Conservation (phyloP, 331 rosid genomes). For the Quercus phellos region DNA sequence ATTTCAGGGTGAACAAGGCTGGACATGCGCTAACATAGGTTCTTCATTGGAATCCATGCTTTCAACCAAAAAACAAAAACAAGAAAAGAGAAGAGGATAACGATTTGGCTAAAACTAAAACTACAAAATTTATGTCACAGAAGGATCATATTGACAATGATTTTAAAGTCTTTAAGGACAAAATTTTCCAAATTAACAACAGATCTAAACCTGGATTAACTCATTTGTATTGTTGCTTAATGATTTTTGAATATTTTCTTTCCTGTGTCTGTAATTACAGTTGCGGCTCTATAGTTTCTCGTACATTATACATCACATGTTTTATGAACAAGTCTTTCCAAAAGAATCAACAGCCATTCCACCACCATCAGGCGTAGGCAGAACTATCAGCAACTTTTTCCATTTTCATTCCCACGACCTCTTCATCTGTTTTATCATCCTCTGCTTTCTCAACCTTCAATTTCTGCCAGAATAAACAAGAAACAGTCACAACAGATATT, state of each 20-base stretch:
- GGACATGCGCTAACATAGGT: no score
- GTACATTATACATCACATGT: conserved; percentile 4
- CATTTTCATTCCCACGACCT: conserved; percentile 22
- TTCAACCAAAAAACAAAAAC: no score
- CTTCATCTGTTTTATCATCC: conserved; percentile 23
- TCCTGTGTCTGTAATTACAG: neutral
- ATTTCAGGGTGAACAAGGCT: no score
- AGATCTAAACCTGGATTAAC: neutral
- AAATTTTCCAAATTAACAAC: neutral
- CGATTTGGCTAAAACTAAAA: no score
- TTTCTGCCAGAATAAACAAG: conserved; percentile 35
- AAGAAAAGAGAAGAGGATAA: no score
- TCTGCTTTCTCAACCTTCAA: conserved; percentile 49
- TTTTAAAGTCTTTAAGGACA: neutral
- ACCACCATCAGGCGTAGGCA: conserved; percentile 4
- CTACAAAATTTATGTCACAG: neutral
- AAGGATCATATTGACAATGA: neutral
- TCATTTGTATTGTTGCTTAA: no score
- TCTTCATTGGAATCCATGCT: no score
- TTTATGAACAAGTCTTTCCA: neutral
- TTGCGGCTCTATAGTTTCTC: neutral
- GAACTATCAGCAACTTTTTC: conserved; percentile 30
- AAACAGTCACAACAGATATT: neutral
- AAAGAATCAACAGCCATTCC: conserved; percentile 19
- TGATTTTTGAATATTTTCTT: neutral